Evolutionary conservation across 129 eudicot genomes (phyloP), one percentile per base, ranked within the genome.

Genomic region (Heracleum sosnowskyi): DNA sequence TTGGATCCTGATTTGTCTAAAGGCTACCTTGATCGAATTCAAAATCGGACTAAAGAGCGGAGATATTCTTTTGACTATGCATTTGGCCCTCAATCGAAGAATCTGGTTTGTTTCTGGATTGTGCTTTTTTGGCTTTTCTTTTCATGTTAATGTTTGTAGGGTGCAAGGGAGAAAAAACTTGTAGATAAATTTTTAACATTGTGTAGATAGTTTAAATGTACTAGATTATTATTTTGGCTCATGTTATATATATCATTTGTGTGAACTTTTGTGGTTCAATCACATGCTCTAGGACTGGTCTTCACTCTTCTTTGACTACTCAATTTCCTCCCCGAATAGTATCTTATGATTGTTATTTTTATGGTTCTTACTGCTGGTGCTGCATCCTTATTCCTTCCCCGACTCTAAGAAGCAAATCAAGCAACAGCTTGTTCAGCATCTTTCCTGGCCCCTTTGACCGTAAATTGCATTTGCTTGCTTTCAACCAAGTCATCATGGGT

Each of bases 1-100:
- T 78, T 93, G 86, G 98, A 93, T 85, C 98, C 98, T 66, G 98
- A 93, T 73, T 78, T 93, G 81, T 91, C 98, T 8, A 93, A 93
- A 88, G 96, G 89, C 78, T 91, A 93, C 83, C 81, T 93, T 66
- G 97, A 93, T 81, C 86, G 92, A 51, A 79, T 91, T 82, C 98
- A 93, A 77, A 89, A 89, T 82, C 87, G 98, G 73, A 89, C 90
- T 11, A 93, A 93, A 79, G 93, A 93, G 86, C 87, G 97, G 5
- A 81, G 87, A 82, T 91, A 93, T 82, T 76, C 88, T 57, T 93
- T 93, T 76, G 98, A 93, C 85, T 81, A 88, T 81, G 93, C 97
- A 9, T 93, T 93, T 86, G 87, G 86, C n/a, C 98, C 95, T 0
- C 75, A 81, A 68, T 86, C 89, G 0, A 82, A 77, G 46, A 93